phyloP scores from a whole-genome alignment of 495 filamentous ascomycete genomes.

The Ascobolus immersus region DNA sequence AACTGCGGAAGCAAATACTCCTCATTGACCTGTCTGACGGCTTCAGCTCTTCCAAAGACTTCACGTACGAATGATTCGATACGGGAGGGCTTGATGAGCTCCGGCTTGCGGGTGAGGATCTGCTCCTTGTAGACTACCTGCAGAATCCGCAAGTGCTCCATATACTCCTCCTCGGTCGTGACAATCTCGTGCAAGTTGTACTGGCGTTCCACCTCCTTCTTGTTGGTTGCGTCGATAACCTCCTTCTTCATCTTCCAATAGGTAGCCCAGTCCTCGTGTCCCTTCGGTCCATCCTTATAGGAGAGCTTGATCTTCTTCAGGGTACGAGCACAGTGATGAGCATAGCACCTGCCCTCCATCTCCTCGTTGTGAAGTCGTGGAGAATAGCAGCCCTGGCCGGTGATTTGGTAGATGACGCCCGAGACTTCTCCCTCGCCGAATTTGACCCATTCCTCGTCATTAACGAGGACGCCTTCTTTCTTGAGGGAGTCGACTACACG shows the following conservation, averaged over 20 bases:
- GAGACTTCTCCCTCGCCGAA: conserved; percentile 49
- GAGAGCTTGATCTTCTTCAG: conserved; percentile 71
- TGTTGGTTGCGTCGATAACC: conserved; percentile 35
- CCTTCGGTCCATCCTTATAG: conserved; percentile 32
- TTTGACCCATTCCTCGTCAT: conserved; percentile 96
- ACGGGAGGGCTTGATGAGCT: conserved; percentile 51
- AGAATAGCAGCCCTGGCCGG: conserved; percentile 78
- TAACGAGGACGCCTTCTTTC: conserved; percentile 46
- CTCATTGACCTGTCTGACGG: conserved; percentile 74
- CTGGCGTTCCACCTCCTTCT: conserved; percentile 79
- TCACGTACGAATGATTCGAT: conserved; percentile 51
- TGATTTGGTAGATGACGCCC: conserved; percentile 81
- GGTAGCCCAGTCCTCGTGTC: conserved; percentile 63
- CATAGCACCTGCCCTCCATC: conserved; percentile 60
- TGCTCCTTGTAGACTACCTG: conserved; percentile 67
- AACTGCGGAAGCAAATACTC: conserved; percentile 84
- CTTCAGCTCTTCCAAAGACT: conserved; percentile 78
- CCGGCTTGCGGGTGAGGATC: conserved; percentile 43
- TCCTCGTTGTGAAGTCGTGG: conserved; percentile 53
- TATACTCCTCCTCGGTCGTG: conserved; percentile 71
- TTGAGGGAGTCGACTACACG: conserved; percentile 65
- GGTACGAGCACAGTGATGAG: conserved; percentile 78
- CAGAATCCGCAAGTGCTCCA: conserved; percentile 65
- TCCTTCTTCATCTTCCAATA: conserved; percentile 75
- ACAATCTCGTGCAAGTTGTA: conserved; percentile 93